Percentiles rank a stretch among this genome's conserved stretches.
Evolutionary conservation across 139 green algal species (phyloP).

Genomic region (Chlorella sp.): DNA sequence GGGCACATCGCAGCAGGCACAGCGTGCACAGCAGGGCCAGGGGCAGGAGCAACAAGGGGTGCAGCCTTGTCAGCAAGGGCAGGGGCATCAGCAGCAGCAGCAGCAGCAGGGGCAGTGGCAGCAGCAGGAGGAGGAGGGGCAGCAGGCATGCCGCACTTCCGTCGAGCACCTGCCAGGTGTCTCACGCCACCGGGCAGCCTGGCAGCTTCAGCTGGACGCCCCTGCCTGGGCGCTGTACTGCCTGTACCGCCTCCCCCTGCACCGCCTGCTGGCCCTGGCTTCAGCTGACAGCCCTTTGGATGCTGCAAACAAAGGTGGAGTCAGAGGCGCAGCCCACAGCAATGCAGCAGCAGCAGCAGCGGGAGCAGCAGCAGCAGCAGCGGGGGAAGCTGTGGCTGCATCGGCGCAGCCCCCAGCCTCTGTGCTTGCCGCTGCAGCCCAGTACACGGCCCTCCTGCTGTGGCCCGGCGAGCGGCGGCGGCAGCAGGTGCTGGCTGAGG

Average conservation of each 20-base stretch:
- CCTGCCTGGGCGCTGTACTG: constrained; percentile 11
- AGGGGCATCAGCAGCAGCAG: too few species aligned
- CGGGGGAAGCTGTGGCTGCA: neutral
- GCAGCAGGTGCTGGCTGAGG: neutral
- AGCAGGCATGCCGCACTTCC: neutral
- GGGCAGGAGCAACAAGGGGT: too few species aligned
- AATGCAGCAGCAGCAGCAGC: neutral
- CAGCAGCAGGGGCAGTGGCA: neutral
- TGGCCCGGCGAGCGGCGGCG: neutral
- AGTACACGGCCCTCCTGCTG: neutral
- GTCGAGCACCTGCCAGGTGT: neutral
- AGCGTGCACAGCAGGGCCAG: too few species aligned
- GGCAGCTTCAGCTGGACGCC: constrained; percentile 20
- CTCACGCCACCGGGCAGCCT: neutral
- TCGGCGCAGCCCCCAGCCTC: neutral
- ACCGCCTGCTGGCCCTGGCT: neutral
- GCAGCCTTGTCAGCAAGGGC: neutral
- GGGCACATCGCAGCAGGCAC: neutral
- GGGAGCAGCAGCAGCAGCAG: neutral
- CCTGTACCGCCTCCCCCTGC: constrained; percentile 13
- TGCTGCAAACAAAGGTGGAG: neutral
- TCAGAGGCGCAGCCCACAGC: neutral
- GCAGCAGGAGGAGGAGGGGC: neutral
- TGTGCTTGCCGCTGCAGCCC: neutral
- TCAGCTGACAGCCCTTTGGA: neutral